A percentile compares a stretch with the other conserved stretches of the same genome.
Conservation (phyloP, 441 rosid species). For the Adansonia madagascariensis region DNA sequence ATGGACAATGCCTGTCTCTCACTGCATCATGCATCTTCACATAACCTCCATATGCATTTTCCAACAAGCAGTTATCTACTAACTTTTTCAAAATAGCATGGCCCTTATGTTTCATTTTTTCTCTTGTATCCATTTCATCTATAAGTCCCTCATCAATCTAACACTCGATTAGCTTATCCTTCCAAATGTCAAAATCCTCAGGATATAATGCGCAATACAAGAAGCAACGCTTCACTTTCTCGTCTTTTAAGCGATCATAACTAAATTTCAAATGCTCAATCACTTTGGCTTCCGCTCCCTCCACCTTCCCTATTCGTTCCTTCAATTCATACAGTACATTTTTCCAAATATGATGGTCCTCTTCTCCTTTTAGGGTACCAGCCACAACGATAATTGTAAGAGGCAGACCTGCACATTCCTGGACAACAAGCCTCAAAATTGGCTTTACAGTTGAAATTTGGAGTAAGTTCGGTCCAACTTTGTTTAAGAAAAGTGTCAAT, state of each 20-base stretch:
- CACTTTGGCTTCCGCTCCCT: background rate
- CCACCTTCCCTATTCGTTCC: background rate
- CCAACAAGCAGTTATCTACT: background rate
- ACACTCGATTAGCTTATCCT: background rate
- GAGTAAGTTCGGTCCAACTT: background rate
- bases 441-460: background rate
- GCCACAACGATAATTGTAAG: background rate
- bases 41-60: background rate
- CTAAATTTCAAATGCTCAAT: background rate
- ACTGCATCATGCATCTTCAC: constrained; percentile 13
- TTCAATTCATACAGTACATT: background rate
- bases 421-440: background rate
- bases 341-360: background rate
- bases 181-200: constrained; percentile 33
- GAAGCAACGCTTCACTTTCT: constrained; percentile 37
- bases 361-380: background rate
- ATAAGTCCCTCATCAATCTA: background rate
- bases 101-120: background rate
- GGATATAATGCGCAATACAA: constrained; percentile 53
- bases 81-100: background rate
- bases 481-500: background rate
- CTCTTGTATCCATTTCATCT: background rate
- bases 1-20: constrained; percentile 2
- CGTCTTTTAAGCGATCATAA: background rate
- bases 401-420: constrained; percentile 6